Conservation (phyloP, 2,329 filamentous ascomycete genomes). For the Endoconidiophora polonica region DNA sequence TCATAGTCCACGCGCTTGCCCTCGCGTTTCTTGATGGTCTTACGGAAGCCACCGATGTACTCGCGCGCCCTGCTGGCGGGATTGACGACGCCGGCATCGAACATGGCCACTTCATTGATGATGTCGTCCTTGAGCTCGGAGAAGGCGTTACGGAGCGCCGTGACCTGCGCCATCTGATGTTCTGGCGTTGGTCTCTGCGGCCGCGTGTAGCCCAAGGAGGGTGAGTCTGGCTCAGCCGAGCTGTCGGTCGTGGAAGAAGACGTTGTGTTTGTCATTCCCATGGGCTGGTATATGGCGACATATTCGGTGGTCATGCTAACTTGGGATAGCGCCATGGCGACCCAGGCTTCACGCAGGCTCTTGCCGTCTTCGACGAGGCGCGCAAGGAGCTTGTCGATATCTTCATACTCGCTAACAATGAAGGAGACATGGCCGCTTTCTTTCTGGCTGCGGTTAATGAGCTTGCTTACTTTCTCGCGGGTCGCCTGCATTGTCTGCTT, state of each 20-base stretch:
- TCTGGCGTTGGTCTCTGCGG: conserved; percentile 35
- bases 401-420: conserved; percentile 63
- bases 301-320: conserved; percentile 49
- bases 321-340: conserved; percentile 52
- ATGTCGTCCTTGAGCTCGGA: conserved; percentile 56
- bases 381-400: conserved; percentile 57
- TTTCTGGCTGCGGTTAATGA: conserved; percentile 49
- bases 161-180: conserved; percentile 44
- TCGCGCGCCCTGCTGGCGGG: conserved; percentile 55
- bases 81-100: conserved; percentile 52
- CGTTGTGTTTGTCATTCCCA: conserved; percentile 37
- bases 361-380: conserved; percentile 63
- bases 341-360: conserved; percentile 66
- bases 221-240: conserved; percentile 27
- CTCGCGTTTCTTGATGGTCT: conserved; percentile 71
- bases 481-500: conserved; percentile 47
- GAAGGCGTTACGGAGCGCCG: conserved; percentile 49
- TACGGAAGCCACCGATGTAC: conserved; percentile 54
- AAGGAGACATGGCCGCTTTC: conserved; percentile 63
- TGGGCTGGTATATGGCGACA: conserved; percentile 59
- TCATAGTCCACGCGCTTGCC: conserved; percentile 72
- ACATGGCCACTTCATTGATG: conserved; percentile 50
- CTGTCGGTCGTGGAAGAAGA: conserved; percentile 13
- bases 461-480: conserved; percentile 57
- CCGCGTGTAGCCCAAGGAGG: conserved; percentile 29